These are phyloP conservation scores for Fonsecaea pugnacius DNA, from an alignment of 2,329 filamentous ascomycete genomes.

Conservation along the genomic window DNA sequence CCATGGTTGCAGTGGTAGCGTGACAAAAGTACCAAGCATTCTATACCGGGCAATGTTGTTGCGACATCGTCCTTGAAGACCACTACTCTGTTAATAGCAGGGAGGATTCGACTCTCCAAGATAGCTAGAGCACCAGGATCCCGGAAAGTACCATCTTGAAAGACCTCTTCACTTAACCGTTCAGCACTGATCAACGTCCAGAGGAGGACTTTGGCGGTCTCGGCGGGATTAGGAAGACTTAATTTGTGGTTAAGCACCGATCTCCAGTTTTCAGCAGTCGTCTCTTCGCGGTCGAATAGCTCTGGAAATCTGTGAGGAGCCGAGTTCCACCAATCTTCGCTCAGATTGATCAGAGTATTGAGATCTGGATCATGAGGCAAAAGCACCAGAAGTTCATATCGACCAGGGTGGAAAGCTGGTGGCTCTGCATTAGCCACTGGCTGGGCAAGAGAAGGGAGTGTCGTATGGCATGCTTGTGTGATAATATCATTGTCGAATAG, in stretches of 20 bases:
- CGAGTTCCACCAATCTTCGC: constrained; percentile 13
- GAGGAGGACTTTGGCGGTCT: constrained; percentile 3
- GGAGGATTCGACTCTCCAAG: neutral
- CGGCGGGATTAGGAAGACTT: constrained; percentile 11
- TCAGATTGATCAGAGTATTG: constrained; percentile 8
- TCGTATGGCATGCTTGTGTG: neutral
- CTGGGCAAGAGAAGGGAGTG: neutral
- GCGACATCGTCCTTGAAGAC: constrained; percentile 14
- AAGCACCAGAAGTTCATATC: constrained; percentile 2
- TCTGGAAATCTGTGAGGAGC: constrained; percentile 19
- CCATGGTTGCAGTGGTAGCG: constrained; percentile 14
- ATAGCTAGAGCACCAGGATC: neutral
- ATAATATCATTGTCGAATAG: constrained; percentile 13
- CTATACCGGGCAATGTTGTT: neutral
- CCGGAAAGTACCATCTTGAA: constrained; percentile 2
- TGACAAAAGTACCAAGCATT: constrained; percentile 15
- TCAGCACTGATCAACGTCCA: constrained; percentile 15
- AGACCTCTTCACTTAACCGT: neutral
- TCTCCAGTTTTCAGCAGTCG: neutral
- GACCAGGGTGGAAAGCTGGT: constrained; percentile 5
- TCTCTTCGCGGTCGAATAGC: constrained; percentile 6
- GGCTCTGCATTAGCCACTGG: neutral
- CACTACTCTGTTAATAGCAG: constrained; percentile 8
- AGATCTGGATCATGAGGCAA: constrained; percentile 13
- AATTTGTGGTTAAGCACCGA: constrained; percentile 6